Base-by-base conservation (phyloP, 2,329 filamentous ascomycete genomes). In the Neopestalotiopsis sp. region DNA sequence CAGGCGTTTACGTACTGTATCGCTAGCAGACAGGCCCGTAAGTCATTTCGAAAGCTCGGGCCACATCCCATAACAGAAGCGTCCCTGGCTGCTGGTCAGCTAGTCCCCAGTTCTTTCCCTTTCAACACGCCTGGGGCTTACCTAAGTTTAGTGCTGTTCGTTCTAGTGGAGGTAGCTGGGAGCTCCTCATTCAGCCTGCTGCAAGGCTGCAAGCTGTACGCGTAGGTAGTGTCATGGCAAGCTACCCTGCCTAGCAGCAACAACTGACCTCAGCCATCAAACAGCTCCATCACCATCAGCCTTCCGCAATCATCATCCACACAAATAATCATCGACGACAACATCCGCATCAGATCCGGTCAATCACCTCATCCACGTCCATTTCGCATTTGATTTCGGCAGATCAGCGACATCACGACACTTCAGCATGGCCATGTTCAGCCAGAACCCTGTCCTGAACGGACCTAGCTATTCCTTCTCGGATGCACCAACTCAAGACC, bases 391-490 rank as follows among this genome's bases (percentile, higher is more conserved):
- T 28, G 57, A 59, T 59, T 30, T 34, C 24, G 30, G 5, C 17
- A 59, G 57, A 59, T 4, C 57, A 14, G 24, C 57, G 30, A 30
- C 24, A 0, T 28, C 57, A 24, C 67, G 65, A 63, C 59, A 4
- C 63, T 72, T 75, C 78, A 84, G 75, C 68, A 91, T 91, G 88
- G 84, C 89, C 79, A 90, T 91, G 86, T 91, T 91, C 83, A 91
- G 89, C 82, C 89, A 91, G 81, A 91, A 91, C 80, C 89, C 89
- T 74, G 78, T 90, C 78, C 86, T 91, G 84, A 90, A 91, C 80
- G 89, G 89, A 73, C 89, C 90, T 78, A 91, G 88, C 84, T 92
- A 92, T 82, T 90, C 89, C 71, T 89, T 91, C 83, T 88, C 86
- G 75, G 89, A 91, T 76, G 81, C 85, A 66, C 88, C 89, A 77